Conservation (phyloP, 768 basidiomycete species). For the Mycena pura region DNA sequence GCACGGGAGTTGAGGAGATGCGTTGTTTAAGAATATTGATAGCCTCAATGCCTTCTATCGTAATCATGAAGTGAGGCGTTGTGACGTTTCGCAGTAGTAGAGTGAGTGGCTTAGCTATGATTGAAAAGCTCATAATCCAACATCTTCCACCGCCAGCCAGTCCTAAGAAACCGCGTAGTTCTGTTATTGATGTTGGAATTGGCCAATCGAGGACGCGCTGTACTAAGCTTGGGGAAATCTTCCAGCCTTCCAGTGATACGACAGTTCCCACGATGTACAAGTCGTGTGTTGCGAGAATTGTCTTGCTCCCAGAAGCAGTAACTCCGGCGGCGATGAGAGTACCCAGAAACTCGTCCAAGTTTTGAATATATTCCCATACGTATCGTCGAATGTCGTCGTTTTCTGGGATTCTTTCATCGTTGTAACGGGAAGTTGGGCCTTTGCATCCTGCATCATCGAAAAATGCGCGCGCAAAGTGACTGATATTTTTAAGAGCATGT, state of each 20-base stretch:
- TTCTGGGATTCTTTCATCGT: constrained; percentile 27
- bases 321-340: constrained; percentile 34
- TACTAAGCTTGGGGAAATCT: constrained; percentile 30
- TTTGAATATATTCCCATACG: constrained; percentile 36
- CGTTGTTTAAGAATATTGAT: constrained; percentile 33
- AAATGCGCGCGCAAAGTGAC: background rate
- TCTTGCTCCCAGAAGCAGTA: constrained; percentile 41
- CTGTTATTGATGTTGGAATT: constrained; percentile 4
- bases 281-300: constrained; percentile 27
- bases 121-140: constrained; percentile 34
- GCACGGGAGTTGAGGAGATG: constrained; percentile 32
- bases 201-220: constrained; percentile 40
- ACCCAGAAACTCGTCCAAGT: background rate
- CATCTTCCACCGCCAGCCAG: constrained; percentile 26
- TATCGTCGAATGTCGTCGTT: constrained; percentile 36
- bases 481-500: constrained; percentile 2
- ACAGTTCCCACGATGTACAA: constrained; percentile 38
- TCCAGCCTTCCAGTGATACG: constrained; percentile 38
- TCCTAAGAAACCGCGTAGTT: constrained; percentile 36
- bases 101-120: constrained; percentile 35
- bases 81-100: constrained; percentile 12
- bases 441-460: constrained; percentile 37
- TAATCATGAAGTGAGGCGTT: constrained; percentile 30
- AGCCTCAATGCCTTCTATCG: constrained; percentile 29
- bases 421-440: constrained; percentile 29